Evolutionary conservation across 768 basidiomycete species (phyloP), one percentile per base, ranked within the genome.

Genomic region (Ramaria sp.): DNA sequence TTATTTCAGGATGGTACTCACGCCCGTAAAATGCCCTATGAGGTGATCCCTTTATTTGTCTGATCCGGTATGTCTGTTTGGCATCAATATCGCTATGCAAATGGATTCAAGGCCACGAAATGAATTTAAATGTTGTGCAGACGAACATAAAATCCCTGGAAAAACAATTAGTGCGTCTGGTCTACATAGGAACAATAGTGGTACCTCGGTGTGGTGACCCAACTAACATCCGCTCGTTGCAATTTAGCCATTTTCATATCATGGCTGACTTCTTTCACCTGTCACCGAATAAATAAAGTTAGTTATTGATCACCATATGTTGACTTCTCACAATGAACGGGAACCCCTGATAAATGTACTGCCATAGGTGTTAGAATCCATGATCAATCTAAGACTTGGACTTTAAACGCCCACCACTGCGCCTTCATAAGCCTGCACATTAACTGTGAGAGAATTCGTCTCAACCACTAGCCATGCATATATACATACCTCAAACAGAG

Each of bases 311-410:
- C 10, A 4, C 30, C 16, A 18, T 32, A 27, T 43, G 5, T 12
- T 16, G 34, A 24, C 20, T 12, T 64, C 77, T 61, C 58, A 88
- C 89, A 42, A 93, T 73, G 64, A 81, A 93, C 0, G 88, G 81
- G 57, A 82, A 59, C 3, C 92, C 91, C 70, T 92, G 91, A 62
- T 93, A 90, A 67, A 94, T 80, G 67, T 88, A 95, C 85, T 90
- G 49, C 13, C 10, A 22, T 7, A 32, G n/a, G n/a, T n/a, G n/a
- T n/a, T 8, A 3, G 9, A 34, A 34, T 5, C 10, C 30, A 32
- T 66, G 18, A 60, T 59, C n/a, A n/a, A n/a, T n/a, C n/a, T n/a
- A n/a, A n/a, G n/a, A n/a, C n/a, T 27, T 18, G 48, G 41, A 37
- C 55, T 9, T 36, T 61, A 18, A 25, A 12, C 2, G 71, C 73